Base-by-base conservation (phyloP, 2,329 filamentous ascomycete genomes). In the Akanthomyces lecanii region DNA sequence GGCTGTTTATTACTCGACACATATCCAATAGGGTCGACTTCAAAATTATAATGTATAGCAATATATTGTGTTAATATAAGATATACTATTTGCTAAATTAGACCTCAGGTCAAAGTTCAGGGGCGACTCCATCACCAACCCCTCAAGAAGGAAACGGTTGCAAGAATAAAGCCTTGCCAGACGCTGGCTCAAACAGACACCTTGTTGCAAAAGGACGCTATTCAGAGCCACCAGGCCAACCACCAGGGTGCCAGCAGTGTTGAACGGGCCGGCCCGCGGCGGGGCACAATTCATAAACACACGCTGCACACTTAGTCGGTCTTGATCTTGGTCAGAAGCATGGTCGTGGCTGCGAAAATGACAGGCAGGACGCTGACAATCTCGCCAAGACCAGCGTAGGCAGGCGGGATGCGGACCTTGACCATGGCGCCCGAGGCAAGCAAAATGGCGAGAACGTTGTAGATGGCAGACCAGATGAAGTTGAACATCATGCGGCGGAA, bases 361-460 rank as follows among this genome's bases (percentile, higher is more conserved):
- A 89, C 86, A 0, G 87, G 87, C 65, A 86, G 54, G 0, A 90
- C 82, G 70, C 86, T 89, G 14, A 87, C 83, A 54, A 89, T 72
- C 75, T 90, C 87, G 0, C 87, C 86, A 52, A 89, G 66, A 0
- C 85, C 87, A 0, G 87, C 85, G 75, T 74, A 77, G 16, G 72
- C 74, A 2, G 74, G 75, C n/a, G 82, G 79, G 61, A 81, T 79
- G 54, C 84, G 77, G 2, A 80, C 75, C 64, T 78, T 76, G 10
- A 83, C 81, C 69, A 86, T 82, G 0, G 81, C 85, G 0, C 86
- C 87, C 1, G 80, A 79, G 5, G 83, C 87, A 18, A 89, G 73
- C 48, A 86, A 70, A 14, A 89, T 78, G 0, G 86, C 87, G 63
- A 85, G 77, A 6, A 82, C 36, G 64, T 90, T 90, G 73, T 89